phyloP scores from a whole-genome alignment of 1,139 yeast genomes.

The Zygosaccharomyces pseudobailii region DNA sequence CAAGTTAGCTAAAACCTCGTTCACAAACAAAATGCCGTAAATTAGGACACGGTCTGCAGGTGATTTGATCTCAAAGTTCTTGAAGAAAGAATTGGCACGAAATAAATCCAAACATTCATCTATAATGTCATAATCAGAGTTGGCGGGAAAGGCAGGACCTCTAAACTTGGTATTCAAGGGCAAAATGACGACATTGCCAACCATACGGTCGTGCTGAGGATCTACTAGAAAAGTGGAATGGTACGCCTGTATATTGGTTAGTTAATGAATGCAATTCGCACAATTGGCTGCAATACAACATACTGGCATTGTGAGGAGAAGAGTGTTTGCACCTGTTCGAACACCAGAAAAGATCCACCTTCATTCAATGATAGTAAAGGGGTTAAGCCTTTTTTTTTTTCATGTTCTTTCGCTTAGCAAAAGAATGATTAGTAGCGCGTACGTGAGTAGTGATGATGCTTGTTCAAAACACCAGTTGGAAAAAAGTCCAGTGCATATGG shows the following conservation, averaged over 20 bases:
- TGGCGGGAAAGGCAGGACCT: conserved; percentile 88
- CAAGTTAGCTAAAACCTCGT: conserved; percentile 74
- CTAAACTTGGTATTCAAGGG: conserved; percentile 80
- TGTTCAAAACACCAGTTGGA: neutral
- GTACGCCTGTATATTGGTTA: conserved; percentile 51
- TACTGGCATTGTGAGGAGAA: conserved; percentile 10
- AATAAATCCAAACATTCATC: conserved; percentile 90
- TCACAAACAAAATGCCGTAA: conserved; percentile 87
- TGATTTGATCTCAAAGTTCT: conserved; percentile 94
- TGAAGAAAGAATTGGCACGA: conserved; percentile 93
- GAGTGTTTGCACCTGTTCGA: neutral
- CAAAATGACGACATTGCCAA: conserved; percentile 68
- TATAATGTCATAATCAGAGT: conserved; percentile 79
- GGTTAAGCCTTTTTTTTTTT: neutral
- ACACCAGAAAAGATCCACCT: neutral
- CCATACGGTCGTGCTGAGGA: conserved; percentile 45
- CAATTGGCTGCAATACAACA: neutral
- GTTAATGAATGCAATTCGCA: neutral
- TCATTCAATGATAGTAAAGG: neutral
- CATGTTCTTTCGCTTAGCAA: neutral
- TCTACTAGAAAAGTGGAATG: conserved; percentile 87
- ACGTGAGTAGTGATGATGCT: neutral
- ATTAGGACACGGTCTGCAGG: conserved; percentile 92
- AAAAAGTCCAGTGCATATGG: neutral
- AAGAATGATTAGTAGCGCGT: neutral